These are phyloP conservation scores for Penicillium italicum DNA, from an alignment of 2,329 filamentous ascomycete species.

Conservation along the genomic window DNA sequence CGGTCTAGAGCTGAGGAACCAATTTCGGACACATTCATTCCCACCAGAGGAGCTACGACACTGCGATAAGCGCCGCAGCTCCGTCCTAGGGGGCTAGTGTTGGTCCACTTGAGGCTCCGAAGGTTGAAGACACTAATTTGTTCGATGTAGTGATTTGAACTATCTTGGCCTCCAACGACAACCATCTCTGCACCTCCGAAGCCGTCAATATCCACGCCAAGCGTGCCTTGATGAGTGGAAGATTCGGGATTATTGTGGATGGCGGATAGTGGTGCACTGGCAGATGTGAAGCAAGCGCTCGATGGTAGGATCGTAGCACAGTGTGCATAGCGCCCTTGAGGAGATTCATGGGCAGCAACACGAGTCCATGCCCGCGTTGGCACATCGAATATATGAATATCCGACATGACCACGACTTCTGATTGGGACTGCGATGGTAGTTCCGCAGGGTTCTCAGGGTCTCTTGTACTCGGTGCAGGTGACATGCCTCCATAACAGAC, in stretches of 20 bases:
- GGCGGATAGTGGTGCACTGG: constrained; percentile 77
- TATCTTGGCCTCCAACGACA: constrained; percentile 93
- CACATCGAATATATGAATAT: constrained; percentile 93
- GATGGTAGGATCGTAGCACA: constrained; percentile 91
- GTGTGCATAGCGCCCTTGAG: constrained; percentile 93
- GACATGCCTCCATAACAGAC: constrained; percentile 99
- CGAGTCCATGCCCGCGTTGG: constrained; percentile 78
- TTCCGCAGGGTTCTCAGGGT: constrained; percentile 39
- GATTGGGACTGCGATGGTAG: constrained; percentile 68
- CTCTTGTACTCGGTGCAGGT: constrained; percentile 57
- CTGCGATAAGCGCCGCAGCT: constrained; percentile 96
- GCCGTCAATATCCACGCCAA: constrained; percentile 86
- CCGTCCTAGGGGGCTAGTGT: constrained; percentile 78
- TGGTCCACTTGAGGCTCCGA: constrained; percentile 91
- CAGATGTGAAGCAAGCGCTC: constrained; percentile 78
- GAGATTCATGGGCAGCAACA: constrained; percentile 73
- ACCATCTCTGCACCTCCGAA: constrained; percentile 94
- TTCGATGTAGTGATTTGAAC: constrained; percentile 97
- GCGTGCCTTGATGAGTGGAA: constrained; percentile 77
- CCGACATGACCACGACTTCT: constrained; percentile 95
- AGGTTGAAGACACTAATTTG: constrained; percentile 98
- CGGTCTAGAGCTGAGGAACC: constrained; percentile 42
- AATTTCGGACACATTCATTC: constrained; percentile 45
- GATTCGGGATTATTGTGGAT: constrained; percentile 85
- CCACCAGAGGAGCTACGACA: constrained; percentile 76